Evolutionary conservation across 331 rosid genomes (phyloP), one percentile per base, ranked within the genome.

Genomic region (Dryas integrifolia): DNA sequence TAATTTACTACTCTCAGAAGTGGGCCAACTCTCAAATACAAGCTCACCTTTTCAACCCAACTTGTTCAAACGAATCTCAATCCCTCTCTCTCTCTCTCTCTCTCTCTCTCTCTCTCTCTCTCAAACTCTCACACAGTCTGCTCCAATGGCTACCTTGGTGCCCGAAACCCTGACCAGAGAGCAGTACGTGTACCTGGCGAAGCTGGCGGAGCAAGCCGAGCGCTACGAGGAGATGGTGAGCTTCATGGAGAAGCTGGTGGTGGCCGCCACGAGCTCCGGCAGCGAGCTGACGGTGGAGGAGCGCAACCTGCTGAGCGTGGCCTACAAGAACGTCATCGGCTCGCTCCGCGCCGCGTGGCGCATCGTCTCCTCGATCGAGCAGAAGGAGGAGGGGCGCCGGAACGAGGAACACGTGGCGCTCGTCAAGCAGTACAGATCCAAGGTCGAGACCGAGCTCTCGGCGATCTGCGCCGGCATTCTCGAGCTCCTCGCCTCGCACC

Each of bases 211-310:
- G 80, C 84, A 80, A 39, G 84, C 84, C 46, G 84, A 80, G 80
- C 84, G 84, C 39, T 81, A 81, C 67, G 84, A 81, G 75, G 84
- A 81, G 78, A 81, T 81, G 84, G 84, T 81, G 9, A 45, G 55
- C 47, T 81, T 81, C 78, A 81, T 81, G 84, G 84, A 81, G 84
- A 81, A 81, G 78, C 84, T 81, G 16, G 84, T 81, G 48, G 77
- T 75, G 5, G 76, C 72, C 41, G 68, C 72, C 58, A 72, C 75
- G 24, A 62, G 67, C 59, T 50, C 65, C 72, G 77, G 58, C 40
- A 43, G 72, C 5, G 84, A 81, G 72, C 81, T 76, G n/a, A 76
- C 84, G 13, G 81, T 81, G 9, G 84, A 81, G 67, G 84, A 81
- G 74, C 76, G 84, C 65, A 81, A 81, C 58, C 84, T 81, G 5